phyloP scores from a whole-genome alignment of 768 basidiomycete species.

The Amanita rubescens region DNA sequence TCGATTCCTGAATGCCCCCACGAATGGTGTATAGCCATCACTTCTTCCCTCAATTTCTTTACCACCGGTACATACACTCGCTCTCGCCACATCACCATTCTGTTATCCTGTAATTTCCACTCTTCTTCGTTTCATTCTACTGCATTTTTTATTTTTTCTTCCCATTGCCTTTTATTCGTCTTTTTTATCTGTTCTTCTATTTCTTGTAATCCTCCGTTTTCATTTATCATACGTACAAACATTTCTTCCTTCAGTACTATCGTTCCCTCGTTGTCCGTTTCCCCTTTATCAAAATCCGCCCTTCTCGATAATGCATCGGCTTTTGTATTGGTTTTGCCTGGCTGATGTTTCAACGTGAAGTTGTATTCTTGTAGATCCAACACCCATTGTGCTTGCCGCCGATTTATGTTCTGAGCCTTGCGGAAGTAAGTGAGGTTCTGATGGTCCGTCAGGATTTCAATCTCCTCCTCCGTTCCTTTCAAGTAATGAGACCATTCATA shows the following conservation, averaged over 20 bases:
- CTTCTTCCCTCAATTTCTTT: neutral
- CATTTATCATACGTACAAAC: neutral
- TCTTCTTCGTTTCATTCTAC: too few relatives aligned
- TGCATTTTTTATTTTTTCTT: too few relatives aligned
- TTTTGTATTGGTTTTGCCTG: conserved; percentile 16
- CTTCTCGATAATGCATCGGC: conserved; percentile 21
- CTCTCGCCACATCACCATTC: too few relatives aligned
- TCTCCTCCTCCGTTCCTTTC: conserved; percentile 11
- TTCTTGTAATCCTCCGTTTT: too few relatives aligned
- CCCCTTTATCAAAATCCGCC: conserved; percentile 17
- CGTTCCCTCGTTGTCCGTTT: conserved; percentile 14
- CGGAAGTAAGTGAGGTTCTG: conserved; percentile 14
- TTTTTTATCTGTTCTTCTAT: too few relatives aligned
- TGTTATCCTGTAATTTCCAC: too few relatives aligned
- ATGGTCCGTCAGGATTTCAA: conserved; percentile 26
- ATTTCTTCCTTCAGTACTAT: conserved; percentile 10
- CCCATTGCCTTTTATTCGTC: too few relatives aligned
- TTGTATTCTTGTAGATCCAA: conserved; percentile 27
- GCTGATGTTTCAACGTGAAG: conserved; percentile 23
- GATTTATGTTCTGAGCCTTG: conserved; percentile 34
- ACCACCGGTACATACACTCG: neutral
- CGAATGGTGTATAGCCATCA: neutral
- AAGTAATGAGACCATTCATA: conserved; percentile 19
- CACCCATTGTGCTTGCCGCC: conserved; percentile 36
- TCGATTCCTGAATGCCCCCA: neutral